Base-by-base conservation (phyloP, 2,329 filamentous ascomycete species). In the Teratosphaeria pseudoeucalypti region DNA sequence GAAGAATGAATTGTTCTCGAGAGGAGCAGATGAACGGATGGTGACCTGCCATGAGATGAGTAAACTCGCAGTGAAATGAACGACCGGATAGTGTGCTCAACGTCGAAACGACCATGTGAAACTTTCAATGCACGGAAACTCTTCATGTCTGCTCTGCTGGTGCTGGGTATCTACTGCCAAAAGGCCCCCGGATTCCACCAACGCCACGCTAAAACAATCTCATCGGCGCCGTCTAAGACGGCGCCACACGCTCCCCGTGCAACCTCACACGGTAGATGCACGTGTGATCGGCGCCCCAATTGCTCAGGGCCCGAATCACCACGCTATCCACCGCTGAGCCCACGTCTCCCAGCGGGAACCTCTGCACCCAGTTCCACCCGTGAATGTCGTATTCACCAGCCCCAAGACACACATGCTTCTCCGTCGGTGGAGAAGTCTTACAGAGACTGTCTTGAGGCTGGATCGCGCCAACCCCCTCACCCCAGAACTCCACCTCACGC, bases 181-280 rank as follows among this genome's bases (percentile, higher is more conserved):
- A 56, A 56, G 32, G 11, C 34, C n/a, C 43, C 43, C 43, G 26
- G 16, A 49, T 49, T 54, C 16, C 52, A n/a, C 52, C 27, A 54
- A 34, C 52, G 32, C 32, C 52, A 14, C 32, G 27, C 32, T 54
- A 32, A 32, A 54, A n/a, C 12, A 29, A 29, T 53, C 43, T 10
- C 19, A 16, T 19, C n/a, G 19, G 9, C 19, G 43, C 16, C 29
- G 43, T 19, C 43, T 49, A 49, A 5, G 16, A 19, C 19, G 43
- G 19, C 29, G 55, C 32, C 19, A 65, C 61, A 49, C 62, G 56
- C n/a, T 71, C 64, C 34, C 78, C 78, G 43, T 76, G 74, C 58
- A 80, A 67, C 26, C 77, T 69, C 34, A 79, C 62, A 12, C 78
- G 72, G 63, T 80, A 80, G 37, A 79, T 57, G 62, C 78, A 80